A percentile compares a stretch with the other conserved stretches of the same genome.
Evolutionary conservation across 352 stramenopile species (phyloP).

Genomic region (Blastocystis sp.): DNA sequence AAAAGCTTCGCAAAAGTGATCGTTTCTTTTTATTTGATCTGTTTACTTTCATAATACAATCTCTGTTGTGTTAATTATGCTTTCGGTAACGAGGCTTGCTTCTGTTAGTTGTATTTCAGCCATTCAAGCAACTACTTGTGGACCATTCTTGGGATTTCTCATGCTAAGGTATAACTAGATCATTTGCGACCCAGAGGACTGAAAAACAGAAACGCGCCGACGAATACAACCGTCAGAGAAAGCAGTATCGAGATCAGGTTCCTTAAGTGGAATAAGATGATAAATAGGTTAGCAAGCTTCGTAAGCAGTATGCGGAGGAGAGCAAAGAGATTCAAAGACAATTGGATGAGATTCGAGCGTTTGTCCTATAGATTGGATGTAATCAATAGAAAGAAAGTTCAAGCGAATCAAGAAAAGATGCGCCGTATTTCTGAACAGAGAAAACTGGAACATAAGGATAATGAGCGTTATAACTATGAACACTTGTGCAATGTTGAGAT

Average conservation of each 20-base stretch:
- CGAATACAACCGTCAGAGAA: neutral
- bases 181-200: neutral
- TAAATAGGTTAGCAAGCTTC: conserved; percentile 17
- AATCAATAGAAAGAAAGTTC: conserved; percentile 28
- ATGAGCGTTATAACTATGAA: conserved; percentile 24
- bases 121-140: neutral
- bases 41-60: neutral
- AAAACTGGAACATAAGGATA: neutral
- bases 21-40: conserved; percentile 34
- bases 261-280: neutral
- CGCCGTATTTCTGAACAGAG: neutral
- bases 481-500: conserved; percentile 56
- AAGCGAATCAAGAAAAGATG: conserved; percentile 42
- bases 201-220: neutral
- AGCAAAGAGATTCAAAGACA: neutral
- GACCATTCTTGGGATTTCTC: neutral
- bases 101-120: neutral
- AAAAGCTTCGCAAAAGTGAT: neutral
- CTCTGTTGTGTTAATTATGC: neutral
- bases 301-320: conserved; percentile 49
- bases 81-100: neutral
- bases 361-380: neutral
- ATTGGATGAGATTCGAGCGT: conserved; percentile 27
- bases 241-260: conserved; percentile 11
- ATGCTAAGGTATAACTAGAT: neutral